These are phyloP conservation scores for Nidula microcarpa DNA, from an alignment of 768 basidiomycete species.

Conservation along the genomic window DNA sequence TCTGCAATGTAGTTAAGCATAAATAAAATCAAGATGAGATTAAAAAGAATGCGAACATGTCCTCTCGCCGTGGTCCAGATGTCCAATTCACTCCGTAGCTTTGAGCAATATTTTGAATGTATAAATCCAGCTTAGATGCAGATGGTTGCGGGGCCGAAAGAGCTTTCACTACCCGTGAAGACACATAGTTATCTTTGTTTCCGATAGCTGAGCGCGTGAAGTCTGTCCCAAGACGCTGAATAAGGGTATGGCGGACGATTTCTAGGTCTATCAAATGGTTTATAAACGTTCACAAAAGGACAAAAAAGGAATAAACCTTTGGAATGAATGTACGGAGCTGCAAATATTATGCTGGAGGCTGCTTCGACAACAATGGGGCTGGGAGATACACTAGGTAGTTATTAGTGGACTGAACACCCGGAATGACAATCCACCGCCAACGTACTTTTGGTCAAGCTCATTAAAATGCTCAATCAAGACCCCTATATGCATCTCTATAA, in stretches of 20 bases:
- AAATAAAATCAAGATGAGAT: not conserved
- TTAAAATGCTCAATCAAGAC: conserved; percentile 52
- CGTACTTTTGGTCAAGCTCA: conserved; percentile 52
- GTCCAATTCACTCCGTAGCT: conserved; percentile 55
- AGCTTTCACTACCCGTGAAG: conserved; percentile 50
- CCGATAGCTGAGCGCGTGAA: conserved; percentile 50
- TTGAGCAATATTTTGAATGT: conserved; percentile 50
- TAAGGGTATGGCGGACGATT: conserved; percentile 48
- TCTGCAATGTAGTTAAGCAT: conserved; percentile 27
- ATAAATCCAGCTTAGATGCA: conserved; percentile 51
- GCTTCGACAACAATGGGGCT: conserved; percentile 62
- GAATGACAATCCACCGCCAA: conserved; percentile 2
- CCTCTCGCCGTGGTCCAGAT: conserved; percentile 57
- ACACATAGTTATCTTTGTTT: conserved; percentile 52
- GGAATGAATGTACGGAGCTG: conserved; percentile 50
- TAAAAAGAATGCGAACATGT: conserved; percentile 44
- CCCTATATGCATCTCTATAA: conserved; percentile 65
- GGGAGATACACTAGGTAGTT: conserved; percentile 27
- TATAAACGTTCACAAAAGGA: not conserved
- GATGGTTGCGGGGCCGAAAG: conserved; percentile 52
- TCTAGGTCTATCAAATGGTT: conserved; percentile 47
- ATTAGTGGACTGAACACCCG: not conserved
- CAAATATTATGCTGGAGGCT: conserved; percentile 63
- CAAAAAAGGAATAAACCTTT: conserved; percentile 42
- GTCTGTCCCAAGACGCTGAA: conserved; percentile 52